A percentile compares a stretch with the other conserved stretches of the same genome.
Evolutionary conservation across 2,329 filamentous ascomycete species (phyloP).

Genomic region (Colletotrichum godetiae): DNA sequence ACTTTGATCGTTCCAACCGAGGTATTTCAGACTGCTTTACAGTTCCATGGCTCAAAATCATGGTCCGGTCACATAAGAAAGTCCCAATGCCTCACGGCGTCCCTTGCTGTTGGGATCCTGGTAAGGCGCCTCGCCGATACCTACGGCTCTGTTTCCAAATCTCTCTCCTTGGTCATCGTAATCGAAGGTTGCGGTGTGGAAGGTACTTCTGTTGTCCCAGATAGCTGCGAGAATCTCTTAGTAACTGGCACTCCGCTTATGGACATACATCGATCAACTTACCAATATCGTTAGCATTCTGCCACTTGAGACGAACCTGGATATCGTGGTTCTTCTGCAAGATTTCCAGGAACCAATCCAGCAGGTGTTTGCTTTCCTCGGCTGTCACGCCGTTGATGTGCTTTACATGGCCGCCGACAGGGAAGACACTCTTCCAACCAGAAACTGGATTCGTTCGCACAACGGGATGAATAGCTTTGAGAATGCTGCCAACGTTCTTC

Average conservation of each 20-base stretch:
- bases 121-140: slow-evolving; percentile 66
- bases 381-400: slow-evolving; percentile 56
- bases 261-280: neutral
- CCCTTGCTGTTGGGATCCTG: slow-evolving; percentile 62
- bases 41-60: neutral
- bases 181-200: slow-evolving; percentile 70
- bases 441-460: slow-evolving; percentile 72
- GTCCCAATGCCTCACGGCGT: slow-evolving; percentile 17
- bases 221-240: slow-evolving; percentile 51
- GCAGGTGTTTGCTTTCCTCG: slow-evolving; percentile 54
- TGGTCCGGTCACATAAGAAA: slow-evolving; percentile 3
- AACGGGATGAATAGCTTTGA: slow-evolving; percentile 64
- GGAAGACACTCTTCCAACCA: slow-evolving; percentile 65
- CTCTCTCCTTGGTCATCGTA: slow-evolving; percentile 63
- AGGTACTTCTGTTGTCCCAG: slow-evolving; percentile 71
- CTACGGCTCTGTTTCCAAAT: slow-evolving; percentile 63
- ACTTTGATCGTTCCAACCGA: too few relatives aligned
- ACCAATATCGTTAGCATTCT: slow-evolving; percentile 53
- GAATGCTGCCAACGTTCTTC: slow-evolving; percentile 58
- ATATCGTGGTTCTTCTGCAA: slow-evolving; percentile 60
- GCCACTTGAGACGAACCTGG: slow-evolving; percentile 60
- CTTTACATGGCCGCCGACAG: slow-evolving; percentile 54
- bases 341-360: slow-evolving; percentile 53
- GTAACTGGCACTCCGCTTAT: neutral
- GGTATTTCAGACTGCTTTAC: neutral